Evolutionary conservation across 2,329 filamentous ascomycete species (phyloP).

Genomic region (Aspergillus ochraceus): DNA sequence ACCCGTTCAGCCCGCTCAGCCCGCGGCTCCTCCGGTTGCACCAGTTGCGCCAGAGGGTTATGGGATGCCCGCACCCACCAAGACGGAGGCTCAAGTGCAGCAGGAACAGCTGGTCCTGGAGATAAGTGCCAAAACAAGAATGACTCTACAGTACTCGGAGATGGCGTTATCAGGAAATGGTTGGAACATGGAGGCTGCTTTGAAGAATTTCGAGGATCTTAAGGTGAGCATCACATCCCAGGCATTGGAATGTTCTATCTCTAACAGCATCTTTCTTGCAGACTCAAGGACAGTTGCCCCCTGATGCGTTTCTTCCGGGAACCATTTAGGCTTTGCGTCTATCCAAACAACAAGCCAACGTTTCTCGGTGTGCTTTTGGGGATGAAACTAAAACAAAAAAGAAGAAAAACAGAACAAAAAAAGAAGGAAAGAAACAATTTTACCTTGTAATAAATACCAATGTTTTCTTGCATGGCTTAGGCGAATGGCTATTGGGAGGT

Average conservation of each 20-base stretch:
- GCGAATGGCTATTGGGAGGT: constrained; percentile 30
- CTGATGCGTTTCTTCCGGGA: constrained; percentile 49
- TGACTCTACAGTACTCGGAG: constrained; percentile 75
- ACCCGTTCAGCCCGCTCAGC: constrained; percentile 8
- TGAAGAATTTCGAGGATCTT: constrained; percentile 72
- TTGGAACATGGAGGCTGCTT: constrained; percentile 77
- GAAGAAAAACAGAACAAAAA: not conserved
- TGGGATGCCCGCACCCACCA: constrained; percentile 43
- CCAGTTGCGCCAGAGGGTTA: constrained; percentile 40
- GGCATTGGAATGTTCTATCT: not conserved
- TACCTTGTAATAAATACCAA: constrained; percentile 11
- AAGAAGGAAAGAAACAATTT: not conserved
- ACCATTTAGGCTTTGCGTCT: constrained; percentile 11
- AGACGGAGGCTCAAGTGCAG: constrained; percentile 54
- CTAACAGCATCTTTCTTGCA: constrained; percentile 24
- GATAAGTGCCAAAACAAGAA: constrained; percentile 73
- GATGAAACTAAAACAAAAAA: not conserved
- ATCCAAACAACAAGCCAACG: not conserved
- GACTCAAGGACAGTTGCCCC: constrained; percentile 46
- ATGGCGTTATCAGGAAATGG: constrained; percentile 77
- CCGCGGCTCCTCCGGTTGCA: constrained; percentile 27
- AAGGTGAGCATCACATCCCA: constrained; percentile 55
- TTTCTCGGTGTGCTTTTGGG: not conserved
- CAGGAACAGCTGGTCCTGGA: constrained; percentile 70
- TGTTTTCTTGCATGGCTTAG: constrained; percentile 32